Conservation (phyloP, 202 grass and related monocot genomes). For the Carex sylvatica region DNA sequence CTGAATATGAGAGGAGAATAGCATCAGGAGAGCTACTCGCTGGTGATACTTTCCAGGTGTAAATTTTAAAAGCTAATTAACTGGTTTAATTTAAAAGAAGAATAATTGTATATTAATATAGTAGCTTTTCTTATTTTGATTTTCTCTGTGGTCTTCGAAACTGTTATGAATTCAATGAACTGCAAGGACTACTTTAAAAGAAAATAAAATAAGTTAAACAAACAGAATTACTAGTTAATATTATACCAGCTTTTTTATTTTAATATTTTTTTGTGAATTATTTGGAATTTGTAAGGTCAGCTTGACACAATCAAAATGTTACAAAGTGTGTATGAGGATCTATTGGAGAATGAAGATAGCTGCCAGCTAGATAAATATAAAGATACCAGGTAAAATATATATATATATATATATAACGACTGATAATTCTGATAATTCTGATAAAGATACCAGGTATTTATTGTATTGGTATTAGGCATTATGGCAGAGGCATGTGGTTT, state of each 20-base stretch:
- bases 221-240: background rate
- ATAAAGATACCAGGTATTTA: constrained; percentile 52
- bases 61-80: background rate
- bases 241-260: constrained; percentile 2
- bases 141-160: background rate
- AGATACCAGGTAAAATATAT: constrained; percentile 47
- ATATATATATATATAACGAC: background rate
- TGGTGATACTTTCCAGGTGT: constrained; percentile 87
- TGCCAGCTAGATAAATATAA: constrained; percentile 75
- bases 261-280: constrained; percentile 9
- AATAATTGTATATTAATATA: background rate
- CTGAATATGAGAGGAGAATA: constrained; percentile 77
- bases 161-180: background rate
- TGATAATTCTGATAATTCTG: constrained; percentile 32
- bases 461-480: constrained; percentile 13
- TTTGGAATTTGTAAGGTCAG: constrained; percentile 39
- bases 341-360: constrained; percentile 62
- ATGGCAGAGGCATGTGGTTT: constrained; percentile 74
- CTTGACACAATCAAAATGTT: constrained; percentile 63
- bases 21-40: constrained; percentile 67
- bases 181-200: background rate
- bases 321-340: constrained; percentile 76
- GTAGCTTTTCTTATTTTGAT: background rate
- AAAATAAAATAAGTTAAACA: background rate
- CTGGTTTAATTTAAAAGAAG: background rate